phyloP scores from a whole-genome alignment of 306 rosid species.

The Begonia peltatifolia region DNA sequence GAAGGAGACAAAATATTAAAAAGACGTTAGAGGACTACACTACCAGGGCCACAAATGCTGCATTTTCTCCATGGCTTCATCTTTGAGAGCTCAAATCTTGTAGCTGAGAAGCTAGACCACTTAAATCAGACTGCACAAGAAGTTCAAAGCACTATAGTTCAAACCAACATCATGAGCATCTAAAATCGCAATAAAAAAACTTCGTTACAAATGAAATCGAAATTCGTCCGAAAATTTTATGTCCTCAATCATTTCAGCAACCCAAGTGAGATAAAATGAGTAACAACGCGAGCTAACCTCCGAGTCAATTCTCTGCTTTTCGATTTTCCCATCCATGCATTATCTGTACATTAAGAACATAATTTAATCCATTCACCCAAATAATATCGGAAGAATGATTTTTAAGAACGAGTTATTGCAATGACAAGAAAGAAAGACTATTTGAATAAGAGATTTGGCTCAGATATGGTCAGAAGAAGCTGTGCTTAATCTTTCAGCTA shows the following conservation, averaged over 20 bases:
- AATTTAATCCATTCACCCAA: constrained; percentile 2
- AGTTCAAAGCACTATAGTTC: background rate
- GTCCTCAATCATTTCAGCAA: background rate
- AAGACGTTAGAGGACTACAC: too few relatives aligned
- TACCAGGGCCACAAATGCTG: too few relatives aligned
- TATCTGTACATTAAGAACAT: constrained; percentile 23
- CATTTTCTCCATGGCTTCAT: too few relatives aligned
- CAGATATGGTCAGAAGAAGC: constrained; percentile 71
- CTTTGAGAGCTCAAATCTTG: background rate
- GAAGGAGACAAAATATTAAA: too few relatives aligned
- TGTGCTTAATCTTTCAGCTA: constrained; percentile 68
- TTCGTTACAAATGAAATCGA: background rate
- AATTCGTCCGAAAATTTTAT: background rate
- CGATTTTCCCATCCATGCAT: constrained; percentile 37
- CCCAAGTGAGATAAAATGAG: background rate
- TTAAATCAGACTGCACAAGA: background rate
- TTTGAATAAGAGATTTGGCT: constrained; percentile 22
- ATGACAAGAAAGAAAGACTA: constrained; percentile 21
- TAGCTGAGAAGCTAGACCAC: background rate
- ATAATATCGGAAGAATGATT: background rate
- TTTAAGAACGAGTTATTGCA: background rate
- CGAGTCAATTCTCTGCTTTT: constrained; percentile 49
- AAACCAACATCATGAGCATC: background rate
- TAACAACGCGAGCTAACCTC: constrained; percentile 28
- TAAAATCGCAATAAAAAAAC: background rate